Evolutionary conservation across 805 yeast genomes (phyloP).

Genomic region (Maudiozyma turicensis): DNA sequence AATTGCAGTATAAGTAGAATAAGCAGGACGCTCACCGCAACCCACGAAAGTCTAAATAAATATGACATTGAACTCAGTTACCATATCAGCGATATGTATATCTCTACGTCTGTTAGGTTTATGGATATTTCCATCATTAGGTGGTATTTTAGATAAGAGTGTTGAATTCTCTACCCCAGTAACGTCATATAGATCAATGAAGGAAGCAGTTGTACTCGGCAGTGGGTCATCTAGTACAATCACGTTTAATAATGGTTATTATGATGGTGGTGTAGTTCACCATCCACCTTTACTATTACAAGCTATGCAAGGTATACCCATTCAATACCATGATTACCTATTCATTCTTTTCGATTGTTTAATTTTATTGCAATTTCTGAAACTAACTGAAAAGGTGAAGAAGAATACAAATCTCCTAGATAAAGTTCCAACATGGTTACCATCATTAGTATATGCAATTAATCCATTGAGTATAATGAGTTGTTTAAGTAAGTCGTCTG

Average conservation of each 20-base stretch:
- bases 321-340: constrained; percentile 3
- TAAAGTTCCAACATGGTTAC: constrained; percentile 27
- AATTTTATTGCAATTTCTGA: constrained; percentile 42
- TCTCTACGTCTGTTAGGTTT: constrained; percentile 11
- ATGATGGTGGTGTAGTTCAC: constrained; percentile 78
- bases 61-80: background rate
- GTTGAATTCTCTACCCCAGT: constrained; percentile 30
- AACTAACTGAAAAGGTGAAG: constrained; percentile 20
- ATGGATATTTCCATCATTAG: constrained; percentile 20
- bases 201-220: constrained; percentile 59
- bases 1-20: too few relatives aligned
- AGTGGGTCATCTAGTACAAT: constrained; percentile 33
- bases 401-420: constrained; percentile 9
- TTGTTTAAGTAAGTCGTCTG: constrained; percentile 59
- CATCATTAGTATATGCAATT: constrained; percentile 58
- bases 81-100: background rate
- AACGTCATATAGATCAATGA: constrained; percentile 35
- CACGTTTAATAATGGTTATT: constrained; percentile 18
- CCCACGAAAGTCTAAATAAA: too few relatives aligned
- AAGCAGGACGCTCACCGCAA: too few relatives aligned
- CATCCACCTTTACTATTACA: constrained; percentile 63
- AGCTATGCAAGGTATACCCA: background rate
- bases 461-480: constrained; percentile 75
- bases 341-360: constrained; percentile 48
- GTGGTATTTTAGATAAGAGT: constrained; percentile 20